Percentiles rank a stretch among this genome's conserved stretches.
These are phyloP conservation scores for Wickerhamiella musiphila DNA, from an alignment of 805 yeast genomes.

Conservation along the genomic window DNA sequence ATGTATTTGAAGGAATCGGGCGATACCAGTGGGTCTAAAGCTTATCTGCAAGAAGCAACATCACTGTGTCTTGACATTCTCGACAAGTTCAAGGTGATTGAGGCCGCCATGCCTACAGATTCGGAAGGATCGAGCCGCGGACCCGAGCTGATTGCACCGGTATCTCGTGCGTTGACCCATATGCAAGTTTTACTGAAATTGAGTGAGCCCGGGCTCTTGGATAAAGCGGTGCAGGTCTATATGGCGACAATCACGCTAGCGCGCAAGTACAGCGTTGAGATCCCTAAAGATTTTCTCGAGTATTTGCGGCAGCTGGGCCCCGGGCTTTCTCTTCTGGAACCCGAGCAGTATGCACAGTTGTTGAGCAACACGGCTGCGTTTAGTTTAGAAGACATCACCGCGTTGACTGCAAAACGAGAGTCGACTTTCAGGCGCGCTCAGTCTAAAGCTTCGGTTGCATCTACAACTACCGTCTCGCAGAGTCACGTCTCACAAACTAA, in stretches of 20 bases:
- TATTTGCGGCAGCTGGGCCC: neutral
- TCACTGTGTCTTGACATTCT: neutral
- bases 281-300: neutral
- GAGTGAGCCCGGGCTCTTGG: neutral
- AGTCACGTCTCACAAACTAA: too few species aligned
- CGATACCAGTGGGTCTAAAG: too few species aligned
- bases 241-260: neutral
- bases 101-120: neutral
- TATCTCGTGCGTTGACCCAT: neutral
- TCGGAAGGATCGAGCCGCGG: neutral
- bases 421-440: too few species aligned
- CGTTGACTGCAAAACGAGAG: too few species aligned
- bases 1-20: too few species aligned
- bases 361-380: constrained; percentile 5
- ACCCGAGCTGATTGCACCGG: neutral
- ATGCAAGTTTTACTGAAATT: neutral
- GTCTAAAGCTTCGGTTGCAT: too few species aligned
- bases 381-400: constrained; percentile 10
- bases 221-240: neutral
- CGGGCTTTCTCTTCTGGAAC: neutral
- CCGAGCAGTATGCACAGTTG: neutral
- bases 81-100: neutral
- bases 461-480: too few species aligned
- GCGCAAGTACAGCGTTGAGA: neutral
- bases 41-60: too few species aligned